Evolutionary conservation across 139 green algal genomes (phyloP).

Genomic region (Pleodorina starrii): DNA sequence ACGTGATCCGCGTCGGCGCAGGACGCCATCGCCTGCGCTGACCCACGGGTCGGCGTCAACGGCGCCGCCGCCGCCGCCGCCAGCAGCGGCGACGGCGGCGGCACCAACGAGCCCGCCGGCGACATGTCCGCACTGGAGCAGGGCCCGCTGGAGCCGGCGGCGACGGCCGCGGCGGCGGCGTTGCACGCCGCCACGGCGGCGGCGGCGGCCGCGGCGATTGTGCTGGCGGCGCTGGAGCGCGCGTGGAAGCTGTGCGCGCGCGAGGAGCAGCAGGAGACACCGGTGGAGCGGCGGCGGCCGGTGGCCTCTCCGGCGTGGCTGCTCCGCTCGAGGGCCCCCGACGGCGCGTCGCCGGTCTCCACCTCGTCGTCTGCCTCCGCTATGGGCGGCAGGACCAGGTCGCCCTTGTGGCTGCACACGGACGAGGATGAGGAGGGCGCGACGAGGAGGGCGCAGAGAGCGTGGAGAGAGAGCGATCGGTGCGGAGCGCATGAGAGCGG

Average conservation of each 20-base stretch:
- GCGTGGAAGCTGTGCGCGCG: constrained; percentile 42
- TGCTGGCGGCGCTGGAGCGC: background rate
- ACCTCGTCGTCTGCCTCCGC: constrained; percentile 50
- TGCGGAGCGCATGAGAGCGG: too few species aligned
- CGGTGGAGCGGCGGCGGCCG: constrained; percentile 28
- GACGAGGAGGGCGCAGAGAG: background rate
- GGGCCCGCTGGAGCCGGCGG: background rate
- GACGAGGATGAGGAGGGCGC: background rate
- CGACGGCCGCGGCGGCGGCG: background rate
- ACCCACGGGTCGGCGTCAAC: background rate
- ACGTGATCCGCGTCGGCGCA: background rate
- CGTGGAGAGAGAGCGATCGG: too few species aligned
- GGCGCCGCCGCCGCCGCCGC: background rate
- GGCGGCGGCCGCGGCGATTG: constrained; percentile 29
- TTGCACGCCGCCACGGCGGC: constrained; percentile 32
- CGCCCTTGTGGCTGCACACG: constrained; percentile 50
- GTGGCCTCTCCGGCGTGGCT: background rate
- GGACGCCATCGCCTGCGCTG: background rate
- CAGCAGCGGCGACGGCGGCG: background rate
- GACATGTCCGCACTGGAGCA: constrained; percentile 7
- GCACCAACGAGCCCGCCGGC: constrained; percentile 3
- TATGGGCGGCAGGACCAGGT: constrained; percentile 49
- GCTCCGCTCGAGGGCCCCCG: background rate
- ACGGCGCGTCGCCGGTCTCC: constrained; percentile 5
- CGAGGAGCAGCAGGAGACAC: constrained; percentile 45